Base-by-base conservation (phyloP, 1,139 yeast species). In the Citeromyces siamensis region DNA sequence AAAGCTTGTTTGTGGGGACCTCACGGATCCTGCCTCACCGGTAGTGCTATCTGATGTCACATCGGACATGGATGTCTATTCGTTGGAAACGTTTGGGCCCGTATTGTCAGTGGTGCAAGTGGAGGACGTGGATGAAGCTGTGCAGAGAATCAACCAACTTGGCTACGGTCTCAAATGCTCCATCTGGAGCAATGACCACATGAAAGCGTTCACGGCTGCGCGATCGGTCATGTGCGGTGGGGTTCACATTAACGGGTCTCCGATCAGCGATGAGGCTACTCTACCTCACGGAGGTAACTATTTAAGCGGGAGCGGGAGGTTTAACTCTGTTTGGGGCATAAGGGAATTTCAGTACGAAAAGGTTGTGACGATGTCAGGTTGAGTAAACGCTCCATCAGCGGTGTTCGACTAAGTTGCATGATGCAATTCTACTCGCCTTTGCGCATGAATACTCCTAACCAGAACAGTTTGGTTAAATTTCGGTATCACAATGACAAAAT, bases 21-120 rank as follows among this genome's bases (percentile, higher is more conserved):
- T 74, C 38, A 82, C 83, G 50, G 88, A 86, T 55, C 95, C 96
- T 3, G 90, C 82, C 49, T 71, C 72, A 46, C 98, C 98, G 16
- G 90, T 97, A 2, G 60, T 90, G 42, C 60, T 90, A 39, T 77
- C 75, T 9, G 94, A 83, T 50, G 95, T 88, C 5, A 80, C 83
- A 17, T 65, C 75, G 4, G 67, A 68, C 6, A 84, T 85, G 94
- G 64, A 62, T 20, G 76, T 90, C 46, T 93, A 95, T 22, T 77
- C 76, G 42, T 78, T 82, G 49, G 98, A 90, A 60, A 94, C 88
- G 1, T 90, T 88, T 62, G 97, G 95, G 0, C 98, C 98, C 1
- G 68, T 90, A 1, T 61, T 86, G 49, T 75, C 88, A 2, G 63
- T 90, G 58, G 74, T 86, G 60, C 74, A 71, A 49, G 96, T 94